Base-by-base conservation (phyloP, 441 rosid species). In the Brassica hybrid region DNA sequence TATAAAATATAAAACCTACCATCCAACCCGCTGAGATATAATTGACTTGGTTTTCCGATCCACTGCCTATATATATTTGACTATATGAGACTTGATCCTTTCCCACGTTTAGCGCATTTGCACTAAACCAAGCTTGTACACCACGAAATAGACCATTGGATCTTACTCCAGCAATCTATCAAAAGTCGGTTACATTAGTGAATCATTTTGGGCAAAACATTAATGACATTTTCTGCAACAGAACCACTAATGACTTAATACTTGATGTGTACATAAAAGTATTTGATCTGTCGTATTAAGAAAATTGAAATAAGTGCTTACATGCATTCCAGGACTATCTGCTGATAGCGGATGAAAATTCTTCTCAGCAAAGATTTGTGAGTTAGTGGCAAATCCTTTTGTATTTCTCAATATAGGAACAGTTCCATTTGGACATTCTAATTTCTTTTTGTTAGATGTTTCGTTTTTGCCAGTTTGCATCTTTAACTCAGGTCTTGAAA, bases 1-100 rank as follows among this genome's bases (percentile, higher is more conserved):
- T 11, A 63, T 63, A 63, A 58, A 25, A 17, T 58, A 5, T 17
- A 60, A 60, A 68, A n/a, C 12, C 1, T 67, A 75, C 73, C 36
- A 68, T 75, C 45, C 45, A 38, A 38, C 45, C 45, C 3, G 25
- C 17, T 43, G 10, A 4, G 2, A 75, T 58, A 45, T 43, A 25
- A 6, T 75, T 59, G 34, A 67, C 14, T 4, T 67, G 16, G 6
- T 65, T 56, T 3, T 25, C 65, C 2, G 59, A 7, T 23, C 48
- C 72, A 43, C 21, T 67, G 11, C 72, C 48, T 57, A 74, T 17
- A 60, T 67, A 67, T 58, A 67, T 5, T 59, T 67, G 72, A 48
- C 6, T 1, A 45, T 67, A 75, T 5, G 73, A 75, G 1, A 73
- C 23, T 75, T 75, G 61, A 73, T 73, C 38, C 8, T 3, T 52